Percentiles rank a stretch among this genome's conserved stretches.
Evolutionary conservation across 768 basidiomycete genomes (phyloP).

Genomic region (Serendipita sp.): DNA sequence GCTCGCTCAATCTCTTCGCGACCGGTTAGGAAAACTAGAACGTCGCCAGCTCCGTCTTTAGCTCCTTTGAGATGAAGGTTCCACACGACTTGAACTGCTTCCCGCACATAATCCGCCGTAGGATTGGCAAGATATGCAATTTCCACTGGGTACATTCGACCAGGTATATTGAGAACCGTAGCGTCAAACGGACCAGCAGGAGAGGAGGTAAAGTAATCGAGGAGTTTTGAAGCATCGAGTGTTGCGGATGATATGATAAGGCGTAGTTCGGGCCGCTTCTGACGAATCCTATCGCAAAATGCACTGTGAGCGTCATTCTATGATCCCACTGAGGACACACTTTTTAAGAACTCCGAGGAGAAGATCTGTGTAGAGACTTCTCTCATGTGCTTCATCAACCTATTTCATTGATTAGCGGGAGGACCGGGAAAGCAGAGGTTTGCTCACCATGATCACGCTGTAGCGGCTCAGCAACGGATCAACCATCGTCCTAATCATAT

Average conservation of each 20-base stretch:
- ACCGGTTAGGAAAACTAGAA: constrained; percentile 88
- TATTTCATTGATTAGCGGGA: constrained; percentile 19
- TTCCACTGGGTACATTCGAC: constrained; percentile 90
- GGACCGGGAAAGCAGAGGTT: background rate
- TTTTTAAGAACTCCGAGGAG: constrained; percentile 87
- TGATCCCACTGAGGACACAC: constrained; percentile 28
- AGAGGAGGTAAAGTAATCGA: constrained; percentile 63
- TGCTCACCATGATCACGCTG: constrained; percentile 82
- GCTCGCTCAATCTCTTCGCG: constrained; percentile 83
- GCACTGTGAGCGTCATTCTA: background rate
- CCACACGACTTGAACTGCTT: constrained; percentile 71
- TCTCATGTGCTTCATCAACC: constrained; percentile 97
- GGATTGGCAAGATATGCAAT: constrained; percentile 75
- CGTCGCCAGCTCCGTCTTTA: constrained; percentile 66
- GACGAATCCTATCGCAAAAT: constrained; percentile 52
- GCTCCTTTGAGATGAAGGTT: constrained; percentile 60
- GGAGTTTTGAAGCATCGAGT: constrained; percentile 77
- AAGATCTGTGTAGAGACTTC: constrained; percentile 90
- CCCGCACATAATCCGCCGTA: constrained; percentile 60
- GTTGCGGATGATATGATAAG: constrained; percentile 94
- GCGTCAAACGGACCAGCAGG: constrained; percentile 45
- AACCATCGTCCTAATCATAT: constrained; percentile 40
- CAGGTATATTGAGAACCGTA: constrained; percentile 78
- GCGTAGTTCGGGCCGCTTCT: constrained; percentile 77
- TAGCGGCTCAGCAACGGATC: constrained; percentile 87